These are phyloP conservation scores for Colletotrichum kahawae DNA, from an alignment of 2,329 filamentous ascomycete species.

Conservation along the genomic window DNA sequence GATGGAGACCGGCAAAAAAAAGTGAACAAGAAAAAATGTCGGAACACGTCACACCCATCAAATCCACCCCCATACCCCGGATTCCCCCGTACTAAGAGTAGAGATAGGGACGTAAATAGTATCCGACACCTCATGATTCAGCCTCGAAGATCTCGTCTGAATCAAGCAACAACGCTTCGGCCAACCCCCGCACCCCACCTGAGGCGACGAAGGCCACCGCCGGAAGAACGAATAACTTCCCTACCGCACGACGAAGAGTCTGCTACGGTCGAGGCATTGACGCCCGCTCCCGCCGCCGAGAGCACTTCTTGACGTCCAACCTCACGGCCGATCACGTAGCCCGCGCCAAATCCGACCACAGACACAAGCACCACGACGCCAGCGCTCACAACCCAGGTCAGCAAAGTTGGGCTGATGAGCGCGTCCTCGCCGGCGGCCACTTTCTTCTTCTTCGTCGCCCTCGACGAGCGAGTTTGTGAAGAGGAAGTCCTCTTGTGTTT, in stretches of 20 bases:
- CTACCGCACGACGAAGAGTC: constrained; percentile 54
- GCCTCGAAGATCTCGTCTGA: neutral
- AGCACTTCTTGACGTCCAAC: constrained; percentile 66
- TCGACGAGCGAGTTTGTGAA: constrained; percentile 35
- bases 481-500: constrained; percentile 56
- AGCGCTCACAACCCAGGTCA: constrained; percentile 70
- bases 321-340: constrained; percentile 71
- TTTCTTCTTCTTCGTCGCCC: constrained; percentile 66
- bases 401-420: constrained; percentile 62
- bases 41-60: neutral
- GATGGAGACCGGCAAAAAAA: neutral
- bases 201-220: constrained; percentile 57
- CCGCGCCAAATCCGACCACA: constrained; percentile 72
- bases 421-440: constrained; percentile 41
- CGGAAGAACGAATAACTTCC: constrained; percentile 57
- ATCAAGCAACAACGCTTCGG: constrained; percentile 53
- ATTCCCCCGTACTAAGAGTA: neutral
- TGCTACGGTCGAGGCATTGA: constrained; percentile 46
- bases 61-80: neutral
- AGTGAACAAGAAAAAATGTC: neutral
- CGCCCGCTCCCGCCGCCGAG: constrained; percentile 43
- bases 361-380: constrained; percentile 72
- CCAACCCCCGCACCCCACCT: constrained; percentile 58
- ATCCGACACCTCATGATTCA: constrained; percentile 16
- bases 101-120: constrained; percentile 10